These are phyloP conservation scores for Esteya vermicola DNA, from an alignment of 2,329 filamentous ascomycete genomes.

Conservation along the genomic window DNA sequence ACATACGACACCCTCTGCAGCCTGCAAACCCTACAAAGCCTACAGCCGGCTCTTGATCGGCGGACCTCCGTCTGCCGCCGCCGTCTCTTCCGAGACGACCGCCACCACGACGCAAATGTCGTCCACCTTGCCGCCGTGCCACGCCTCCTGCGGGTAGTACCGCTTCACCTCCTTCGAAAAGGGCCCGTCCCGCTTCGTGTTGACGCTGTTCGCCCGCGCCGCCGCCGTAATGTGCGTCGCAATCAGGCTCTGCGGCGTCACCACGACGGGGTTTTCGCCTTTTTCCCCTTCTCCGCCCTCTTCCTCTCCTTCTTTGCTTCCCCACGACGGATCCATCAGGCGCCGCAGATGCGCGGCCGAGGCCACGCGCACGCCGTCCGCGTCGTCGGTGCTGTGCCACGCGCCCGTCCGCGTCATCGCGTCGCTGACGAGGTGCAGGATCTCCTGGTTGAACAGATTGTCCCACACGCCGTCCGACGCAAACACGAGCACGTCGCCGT, in stretches of 20 bases:
- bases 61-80: slow-evolving; percentile 10
- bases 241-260: slow-evolving; percentile 60
- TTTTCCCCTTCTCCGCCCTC: too few relatives aligned
- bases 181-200: slow-evolving; percentile 71
- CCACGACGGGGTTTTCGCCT: too few relatives aligned
- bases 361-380: slow-evolving; percentile 49
- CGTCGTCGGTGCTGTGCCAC: slow-evolving; percentile 45
- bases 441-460: slow-evolving; percentile 83
- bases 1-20: too few relatives aligned
- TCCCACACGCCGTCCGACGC: slow-evolving; percentile 95
- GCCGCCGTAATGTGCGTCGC: slow-evolving; percentile 67
- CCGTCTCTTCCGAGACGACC: slow-evolving; percentile 53
- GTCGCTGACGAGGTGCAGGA: slow-evolving; percentile 63
- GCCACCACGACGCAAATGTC: slow-evolving; percentile 83
- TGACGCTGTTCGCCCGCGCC: slow-evolving; percentile 73
- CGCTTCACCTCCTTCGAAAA: slow-evolving; percentile 92
- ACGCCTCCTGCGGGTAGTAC: slow-evolving; percentile 73
- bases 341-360: slow-evolving; percentile 27
- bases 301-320: too few relatives aligned
- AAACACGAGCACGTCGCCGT: slow-evolving; percentile 88
- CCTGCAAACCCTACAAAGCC: too few relatives aligned
- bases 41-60: slow-evolving; percentile 15
- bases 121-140: slow-evolving; percentile 86
- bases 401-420: slow-evolving; percentile 62
- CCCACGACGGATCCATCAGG: too few relatives aligned